These are phyloP conservation scores for Ogataea glucozyma DNA, from an alignment of 805 yeast genomes.

Conservation along the genomic window DNA sequence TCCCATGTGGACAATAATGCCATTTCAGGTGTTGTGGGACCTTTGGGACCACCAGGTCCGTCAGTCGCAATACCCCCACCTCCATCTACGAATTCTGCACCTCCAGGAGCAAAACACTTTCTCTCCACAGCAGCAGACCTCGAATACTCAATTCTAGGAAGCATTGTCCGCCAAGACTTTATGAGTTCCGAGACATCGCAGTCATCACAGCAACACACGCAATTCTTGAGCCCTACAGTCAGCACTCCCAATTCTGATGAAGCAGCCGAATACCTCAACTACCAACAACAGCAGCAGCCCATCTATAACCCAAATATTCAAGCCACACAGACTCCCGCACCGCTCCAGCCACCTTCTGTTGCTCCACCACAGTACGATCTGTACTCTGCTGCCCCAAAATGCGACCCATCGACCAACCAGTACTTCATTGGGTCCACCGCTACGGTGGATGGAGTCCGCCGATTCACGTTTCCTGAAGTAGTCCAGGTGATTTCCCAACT, in stretches of 20 bases:
- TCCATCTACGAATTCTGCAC: too few relatives aligned
- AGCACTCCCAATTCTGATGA: conserved; percentile 36
- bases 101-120: conserved; percentile 33
- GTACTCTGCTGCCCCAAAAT: conserved; percentile 39
- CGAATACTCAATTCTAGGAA: conserved; percentile 69
- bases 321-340: neutral
- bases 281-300: conserved; percentile 18
- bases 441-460: conserved; percentile 38
- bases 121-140: conserved; percentile 71
- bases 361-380: conserved; percentile 9
- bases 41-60: too few relatives aligned
- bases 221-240: conserved; percentile 38
- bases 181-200: conserved; percentile 21
- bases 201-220: conserved; percentile 14
- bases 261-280: conserved; percentile 24
- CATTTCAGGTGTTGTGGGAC: too few relatives aligned
- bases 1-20: too few relatives aligned
- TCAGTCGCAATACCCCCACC: neutral
- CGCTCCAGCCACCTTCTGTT: neutral
- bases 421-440: conserved; percentile 57
- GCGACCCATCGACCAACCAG: conserved; percentile 64
- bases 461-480: conserved; percentile 61
- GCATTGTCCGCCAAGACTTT: conserved; percentile 54
- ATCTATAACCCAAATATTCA: neutral
- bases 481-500: conserved; percentile 45